Evolutionary conservation across 176 grass and related monocot genomes (phyloP).

Genomic region (Poa annua): DNA sequence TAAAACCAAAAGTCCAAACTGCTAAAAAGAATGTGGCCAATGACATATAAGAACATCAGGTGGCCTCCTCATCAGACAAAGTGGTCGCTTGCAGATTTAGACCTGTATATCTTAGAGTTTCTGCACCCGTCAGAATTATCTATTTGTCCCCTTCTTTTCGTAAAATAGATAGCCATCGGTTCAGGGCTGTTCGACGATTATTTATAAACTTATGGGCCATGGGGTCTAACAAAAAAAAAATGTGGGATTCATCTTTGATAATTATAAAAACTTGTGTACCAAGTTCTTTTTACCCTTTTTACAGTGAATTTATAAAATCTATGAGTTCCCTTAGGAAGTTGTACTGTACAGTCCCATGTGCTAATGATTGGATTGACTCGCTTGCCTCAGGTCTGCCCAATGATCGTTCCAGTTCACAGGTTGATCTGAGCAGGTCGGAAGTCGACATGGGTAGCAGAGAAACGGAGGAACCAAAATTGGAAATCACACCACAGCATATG

Average conservation of each 20-base stretch:
- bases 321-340: background rate
- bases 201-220: background rate
- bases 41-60: too few relatives aligned
- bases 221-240: background rate
- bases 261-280: background rate
- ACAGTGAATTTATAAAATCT: background rate
- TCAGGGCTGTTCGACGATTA: background rate
- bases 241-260: background rate
- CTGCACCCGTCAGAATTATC: too few relatives aligned
- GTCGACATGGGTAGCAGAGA: background rate
- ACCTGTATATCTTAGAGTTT: too few relatives aligned
- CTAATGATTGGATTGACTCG: background rate
- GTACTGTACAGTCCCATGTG: background rate
- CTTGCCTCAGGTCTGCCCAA: background rate
- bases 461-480: background rate
- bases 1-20: too few relatives aligned
- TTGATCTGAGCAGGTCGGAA: background rate
- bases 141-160: too few relatives aligned
- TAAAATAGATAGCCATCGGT: background rate
- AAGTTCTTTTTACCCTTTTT: background rate
- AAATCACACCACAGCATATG: background rate
- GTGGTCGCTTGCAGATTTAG: too few relatives aligned
- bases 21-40: too few relatives aligned
- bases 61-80: too few relatives aligned
- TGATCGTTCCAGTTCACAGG: background rate